These are phyloP conservation scores for Sarcomyxa edulis DNA, from an alignment of 768 basidiomycete species.

Conservation along the genomic window DNA sequence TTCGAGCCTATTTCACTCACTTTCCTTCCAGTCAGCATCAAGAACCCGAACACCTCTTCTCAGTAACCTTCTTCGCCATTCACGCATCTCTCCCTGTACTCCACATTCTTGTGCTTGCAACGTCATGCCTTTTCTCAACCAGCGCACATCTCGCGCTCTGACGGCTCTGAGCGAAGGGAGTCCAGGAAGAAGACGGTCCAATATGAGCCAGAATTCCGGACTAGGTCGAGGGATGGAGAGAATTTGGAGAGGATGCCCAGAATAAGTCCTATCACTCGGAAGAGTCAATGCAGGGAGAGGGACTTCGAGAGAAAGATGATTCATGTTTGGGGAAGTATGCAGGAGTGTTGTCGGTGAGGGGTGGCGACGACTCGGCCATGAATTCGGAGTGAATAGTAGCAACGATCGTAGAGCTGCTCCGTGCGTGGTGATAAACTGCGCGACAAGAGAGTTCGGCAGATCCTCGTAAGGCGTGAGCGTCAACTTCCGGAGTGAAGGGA, in stretches of 20 bases:
- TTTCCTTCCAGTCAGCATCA: slow-evolving; percentile 68
- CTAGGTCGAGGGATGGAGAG: slow-evolving; percentile 76
- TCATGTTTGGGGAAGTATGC: slow-evolving; percentile 44
- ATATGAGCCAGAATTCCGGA: slow-evolving; percentile 45
- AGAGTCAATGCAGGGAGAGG: slow-evolving; percentile 54
- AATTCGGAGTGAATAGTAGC: slow-evolving; percentile 63
- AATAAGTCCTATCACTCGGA: slow-evolving; percentile 9
- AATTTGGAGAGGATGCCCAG: slow-evolving; percentile 45
- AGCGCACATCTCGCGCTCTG: slow-evolving; percentile 63
- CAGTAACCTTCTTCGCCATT: slow-evolving; percentile 62
- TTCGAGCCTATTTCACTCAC: slow-evolving; percentile 21
- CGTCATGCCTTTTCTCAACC: slow-evolving; percentile 66
- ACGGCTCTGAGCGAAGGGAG: slow-evolving; percentile 55
- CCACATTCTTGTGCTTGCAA: slow-evolving; percentile 65
- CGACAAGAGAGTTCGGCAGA: slow-evolving; percentile 50
- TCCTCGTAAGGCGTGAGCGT: slow-evolving; percentile 74
- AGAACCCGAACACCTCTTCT: slow-evolving; percentile 56
- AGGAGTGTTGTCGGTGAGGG: slow-evolving; percentile 49
- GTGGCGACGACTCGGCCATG: slow-evolving; percentile 57
- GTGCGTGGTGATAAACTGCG: slow-evolving; percentile 55
- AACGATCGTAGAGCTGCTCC: slow-evolving; percentile 56
- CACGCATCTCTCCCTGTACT: slow-evolving; percentile 74
- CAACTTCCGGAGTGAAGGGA: slow-evolving; percentile 60
- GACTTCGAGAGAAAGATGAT: slow-evolving; percentile 67
- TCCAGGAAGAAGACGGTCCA: slow-evolving; percentile 50